phyloP scores from a whole-genome alignment of 225 moss, liverwort and hornwort genomes.

The Ulota crispa region DNA sequence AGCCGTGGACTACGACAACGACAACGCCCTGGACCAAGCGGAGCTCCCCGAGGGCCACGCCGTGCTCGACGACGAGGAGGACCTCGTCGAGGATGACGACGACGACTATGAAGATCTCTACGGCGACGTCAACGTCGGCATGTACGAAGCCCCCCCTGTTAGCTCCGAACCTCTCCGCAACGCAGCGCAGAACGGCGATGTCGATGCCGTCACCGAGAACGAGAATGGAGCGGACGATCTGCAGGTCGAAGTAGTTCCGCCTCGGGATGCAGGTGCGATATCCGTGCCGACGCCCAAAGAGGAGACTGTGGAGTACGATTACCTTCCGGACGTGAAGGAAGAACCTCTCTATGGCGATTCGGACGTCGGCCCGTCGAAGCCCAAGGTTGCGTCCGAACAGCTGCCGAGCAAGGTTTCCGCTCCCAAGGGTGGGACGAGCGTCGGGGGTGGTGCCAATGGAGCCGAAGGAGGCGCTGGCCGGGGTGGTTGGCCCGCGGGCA shows the following conservation, averaged over 20 bases:
- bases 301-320: slow-evolving; percentile 30
- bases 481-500: slow-evolving; percentile 57
- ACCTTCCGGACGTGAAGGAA: slow-evolving; percentile 33
- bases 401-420: slow-evolving; percentile 12
- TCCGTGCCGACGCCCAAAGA: slow-evolving; percentile 7
- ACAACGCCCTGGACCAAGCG: slow-evolving; percentile 54
- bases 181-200: slow-evolving; percentile 41
- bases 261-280: slow-evolving; percentile 13
- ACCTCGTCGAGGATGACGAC: slow-evolving; percentile 64
- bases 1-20: slow-evolving; percentile 95
- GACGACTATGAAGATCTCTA: slow-evolving; percentile 96
- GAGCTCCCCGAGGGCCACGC: slow-evolving; percentile 37
- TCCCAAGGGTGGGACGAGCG: slow-evolving; percentile 34
- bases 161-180: slow-evolving; percentile 21
- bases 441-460: slow-evolving; percentile 29
- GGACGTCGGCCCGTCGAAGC: slow-evolving; percentile 31
- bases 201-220: slow-evolving; percentile 38
- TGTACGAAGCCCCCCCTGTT: slow-evolving; percentile 45
- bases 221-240: slow-evolving; percentile 25
- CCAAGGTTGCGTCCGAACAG: slow-evolving; percentile 30
- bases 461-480: slow-evolving; percentile 38
- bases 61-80: slow-evolving; percentile 68
- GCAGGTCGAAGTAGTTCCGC: slow-evolving; percentile 14
- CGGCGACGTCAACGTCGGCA: slow-evolving; percentile 82
- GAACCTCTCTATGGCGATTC: slow-evolving; percentile 31